Conservation (phyloP, 768 basidiomycete species). For the Podaxis sp. region DNA sequence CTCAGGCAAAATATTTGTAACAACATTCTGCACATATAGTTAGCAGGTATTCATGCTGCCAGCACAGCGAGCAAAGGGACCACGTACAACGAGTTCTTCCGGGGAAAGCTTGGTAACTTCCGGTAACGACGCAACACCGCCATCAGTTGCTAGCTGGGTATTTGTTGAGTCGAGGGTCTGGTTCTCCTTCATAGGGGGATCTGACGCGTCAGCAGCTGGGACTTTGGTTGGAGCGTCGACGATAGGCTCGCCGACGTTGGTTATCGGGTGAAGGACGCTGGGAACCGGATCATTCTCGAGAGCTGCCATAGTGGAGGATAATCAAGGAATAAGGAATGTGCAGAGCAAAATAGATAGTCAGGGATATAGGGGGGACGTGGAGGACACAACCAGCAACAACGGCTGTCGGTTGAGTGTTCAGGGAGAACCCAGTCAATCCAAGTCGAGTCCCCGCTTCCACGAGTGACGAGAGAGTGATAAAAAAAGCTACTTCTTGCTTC, state of each 20-base stretch:
- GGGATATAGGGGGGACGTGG: neutral
- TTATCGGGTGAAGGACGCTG: slow-evolving; percentile 2
- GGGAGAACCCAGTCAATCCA: slow-evolving; percentile 6
- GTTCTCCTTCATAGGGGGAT: neutral
- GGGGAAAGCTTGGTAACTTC: slow-evolving; percentile 1
- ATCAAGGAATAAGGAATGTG: slow-evolving; percentile 17
- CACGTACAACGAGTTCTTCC: slow-evolving; percentile 5
- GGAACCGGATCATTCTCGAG: slow-evolving; percentile 6
- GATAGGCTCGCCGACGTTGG: neutral
- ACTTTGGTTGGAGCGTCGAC: neutral
- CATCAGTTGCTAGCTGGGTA: neutral
- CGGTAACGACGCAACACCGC: neutral
- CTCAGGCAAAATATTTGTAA: neutral
- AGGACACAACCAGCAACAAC: slow-evolving; percentile 2
- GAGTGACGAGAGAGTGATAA: slow-evolving; percentile 10
- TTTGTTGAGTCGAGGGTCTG: neutral
- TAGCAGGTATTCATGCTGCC: neutral
- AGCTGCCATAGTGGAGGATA: slow-evolving; percentile 12
- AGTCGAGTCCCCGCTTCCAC: slow-evolving; percentile 10
- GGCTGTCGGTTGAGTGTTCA: neutral
- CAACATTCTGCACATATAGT: neutral
- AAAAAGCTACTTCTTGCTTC: slow-evolving; percentile 12
- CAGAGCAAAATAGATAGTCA: slow-evolving; percentile 9
- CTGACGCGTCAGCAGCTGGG: slow-evolving; percentile 11
- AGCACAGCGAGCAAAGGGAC: neutral